phyloP scores from a whole-genome alignment of 2,329 filamentous ascomycete species.

The Ceratocystis colombiana region DNA sequence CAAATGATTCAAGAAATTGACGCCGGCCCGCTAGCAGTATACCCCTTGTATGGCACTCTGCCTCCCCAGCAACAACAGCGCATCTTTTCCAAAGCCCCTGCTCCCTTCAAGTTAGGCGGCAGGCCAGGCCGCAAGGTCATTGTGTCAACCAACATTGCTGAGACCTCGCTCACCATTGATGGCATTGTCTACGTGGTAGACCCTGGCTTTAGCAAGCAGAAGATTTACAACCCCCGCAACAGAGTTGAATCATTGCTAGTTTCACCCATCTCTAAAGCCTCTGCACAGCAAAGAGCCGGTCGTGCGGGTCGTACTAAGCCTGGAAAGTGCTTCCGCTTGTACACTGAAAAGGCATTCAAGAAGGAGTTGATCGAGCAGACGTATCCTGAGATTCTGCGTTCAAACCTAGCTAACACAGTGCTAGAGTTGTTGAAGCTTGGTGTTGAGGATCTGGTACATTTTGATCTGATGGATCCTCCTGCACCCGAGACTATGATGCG shows the following conservation, averaged over 20 bases:
- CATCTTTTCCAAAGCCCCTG: constrained; percentile 85
- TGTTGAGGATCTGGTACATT: constrained; percentile 90
- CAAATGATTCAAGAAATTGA: constrained; percentile 87
- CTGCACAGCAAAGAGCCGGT: constrained; percentile 92
- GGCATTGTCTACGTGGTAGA: constrained; percentile 99
- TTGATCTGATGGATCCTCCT: constrained; percentile 96
- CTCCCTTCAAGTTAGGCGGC: constrained; percentile 61
- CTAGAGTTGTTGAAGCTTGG: constrained; percentile 96
- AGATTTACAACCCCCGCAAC: constrained; percentile 95
- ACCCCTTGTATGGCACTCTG: constrained; percentile 86
- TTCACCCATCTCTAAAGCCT: constrained; percentile 94
- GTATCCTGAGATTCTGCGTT: constrained; percentile 88
- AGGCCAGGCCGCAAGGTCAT: constrained; percentile 88
- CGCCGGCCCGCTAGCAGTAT: constrained; percentile 78
- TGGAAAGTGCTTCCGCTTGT: constrained; percentile 95
- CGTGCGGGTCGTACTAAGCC: constrained; percentile 97
- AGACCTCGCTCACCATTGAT: constrained; percentile 94
- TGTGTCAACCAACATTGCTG: constrained; percentile 93
- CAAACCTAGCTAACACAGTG: constrained; percentile 89
- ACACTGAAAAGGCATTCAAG: constrained; percentile 93
- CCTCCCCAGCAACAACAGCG: constrained; percentile 87
- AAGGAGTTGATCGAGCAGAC: constrained; percentile 97
- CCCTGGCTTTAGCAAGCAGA: constrained; percentile 97
- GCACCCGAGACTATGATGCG: constrained; percentile 98
- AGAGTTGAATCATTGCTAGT: constrained; percentile 95